Conservation (phyloP, 2,329 filamentous ascomycete genomes). For the Hypoxylon sp. region DNA sequence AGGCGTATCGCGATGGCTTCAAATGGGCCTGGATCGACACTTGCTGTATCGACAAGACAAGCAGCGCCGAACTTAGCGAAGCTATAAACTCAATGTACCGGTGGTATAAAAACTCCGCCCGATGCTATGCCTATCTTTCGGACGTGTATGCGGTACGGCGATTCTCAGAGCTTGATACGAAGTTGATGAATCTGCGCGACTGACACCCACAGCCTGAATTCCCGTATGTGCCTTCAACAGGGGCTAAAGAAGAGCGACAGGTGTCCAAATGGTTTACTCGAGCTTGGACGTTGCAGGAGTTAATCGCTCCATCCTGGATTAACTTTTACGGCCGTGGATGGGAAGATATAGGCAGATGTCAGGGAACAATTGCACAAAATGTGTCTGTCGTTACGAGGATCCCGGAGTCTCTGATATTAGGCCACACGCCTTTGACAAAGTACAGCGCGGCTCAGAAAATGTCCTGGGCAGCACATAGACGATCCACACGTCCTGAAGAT, state of each 20-base stretch:
- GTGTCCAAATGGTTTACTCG: slow-evolving; percentile 28
- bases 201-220: slow-evolving; percentile 13
- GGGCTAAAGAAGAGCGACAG: not conserved
- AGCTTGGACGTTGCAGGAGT: slow-evolving; percentile 33
- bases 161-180: not conserved
- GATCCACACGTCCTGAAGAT: slow-evolving; percentile 29
- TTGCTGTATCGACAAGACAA: slow-evolving; percentile 40
- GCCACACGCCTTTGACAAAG: not conserved
- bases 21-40: slow-evolving; percentile 36
- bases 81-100: slow-evolving; percentile 39
- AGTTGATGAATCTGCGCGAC: not conserved
- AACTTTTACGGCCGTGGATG: slow-evolving; percentile 25
- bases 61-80: slow-evolving; percentile 37
- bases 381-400: slow-evolving; percentile 16
- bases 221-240: slow-evolving; percentile 3
- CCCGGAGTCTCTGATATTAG: slow-evolving; percentile 4
- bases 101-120: slow-evolving; percentile 27
- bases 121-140: slow-evolving; percentile 29
- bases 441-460: slow-evolving; percentile 31
- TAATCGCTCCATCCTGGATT: slow-evolving; percentile 17
- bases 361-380: not conserved
- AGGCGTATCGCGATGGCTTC: slow-evolving; percentile 15
- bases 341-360: slow-evolving; percentile 9
- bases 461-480: slow-evolving; percentile 33
- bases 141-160: slow-evolving; percentile 23